A percentile compares a stretch with the other conserved stretches of the same genome.
Evolutionary conservation across 2,329 filamentous ascomycete species (phyloP).

Genomic region (Phyllosticta citribraziliensis): DNA sequence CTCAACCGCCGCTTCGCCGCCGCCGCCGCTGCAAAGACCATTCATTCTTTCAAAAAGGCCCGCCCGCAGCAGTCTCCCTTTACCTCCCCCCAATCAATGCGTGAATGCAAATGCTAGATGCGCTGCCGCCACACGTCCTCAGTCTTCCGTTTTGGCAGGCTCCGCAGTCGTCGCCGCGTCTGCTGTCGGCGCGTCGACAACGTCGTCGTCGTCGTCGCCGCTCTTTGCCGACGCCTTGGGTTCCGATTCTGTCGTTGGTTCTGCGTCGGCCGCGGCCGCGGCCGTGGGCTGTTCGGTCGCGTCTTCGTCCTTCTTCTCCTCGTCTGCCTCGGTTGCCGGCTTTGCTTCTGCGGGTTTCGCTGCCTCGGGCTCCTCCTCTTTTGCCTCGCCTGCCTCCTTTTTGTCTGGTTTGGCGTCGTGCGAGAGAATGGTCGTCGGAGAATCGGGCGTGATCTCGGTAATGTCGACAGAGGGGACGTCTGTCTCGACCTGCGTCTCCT

Average conservation of each 20-base stretch:
- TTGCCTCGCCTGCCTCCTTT: not conserved
- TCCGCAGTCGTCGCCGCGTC: not conserved
- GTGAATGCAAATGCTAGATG: not conserved
- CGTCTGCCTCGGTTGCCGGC: slow-evolving; percentile 2
- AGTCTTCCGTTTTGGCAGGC: slow-evolving; percentile 3
- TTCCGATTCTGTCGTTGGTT: slow-evolving; percentile 3
- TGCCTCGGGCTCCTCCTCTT: not conserved
- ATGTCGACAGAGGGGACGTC: not conserved
- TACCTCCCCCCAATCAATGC: too few relatives aligned
- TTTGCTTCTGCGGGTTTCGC: slow-evolving; percentile 3
- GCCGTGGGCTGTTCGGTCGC: slow-evolving; percentile 16
- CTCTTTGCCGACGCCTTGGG: not conserved
- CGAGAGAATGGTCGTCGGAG: not conserved
- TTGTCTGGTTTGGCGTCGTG: not conserved
- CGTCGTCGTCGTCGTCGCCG: not conserved
- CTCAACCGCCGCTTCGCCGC: too few relatives aligned
- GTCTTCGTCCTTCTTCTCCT: slow-evolving; percentile 14
- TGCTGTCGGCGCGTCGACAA: not conserved
- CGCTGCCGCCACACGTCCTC: not conserved
- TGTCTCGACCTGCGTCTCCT: not conserved
- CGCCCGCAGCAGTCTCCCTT: too few relatives aligned
- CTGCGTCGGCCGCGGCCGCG: slow-evolving; percentile 14
- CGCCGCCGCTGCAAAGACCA: too few relatives aligned
- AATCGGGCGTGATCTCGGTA: not conserved
- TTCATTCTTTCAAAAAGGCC: too few relatives aligned